Evolutionary conservation across 441 rosid genomes (phyloP), one percentile per base, ranked within the genome.

Genomic region (Gossypium schwendimanii): DNA sequence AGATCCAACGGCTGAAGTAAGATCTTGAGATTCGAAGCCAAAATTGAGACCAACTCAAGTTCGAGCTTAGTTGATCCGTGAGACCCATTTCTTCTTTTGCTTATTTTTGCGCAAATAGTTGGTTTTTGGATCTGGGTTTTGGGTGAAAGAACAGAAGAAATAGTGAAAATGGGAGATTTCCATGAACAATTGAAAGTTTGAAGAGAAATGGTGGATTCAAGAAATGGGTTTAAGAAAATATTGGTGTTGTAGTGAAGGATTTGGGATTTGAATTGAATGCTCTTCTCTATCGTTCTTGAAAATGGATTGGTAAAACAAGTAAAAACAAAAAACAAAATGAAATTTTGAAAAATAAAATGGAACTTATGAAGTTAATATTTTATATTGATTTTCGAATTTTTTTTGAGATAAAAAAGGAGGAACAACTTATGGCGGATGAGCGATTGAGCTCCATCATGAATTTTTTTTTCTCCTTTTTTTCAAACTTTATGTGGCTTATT

Each of bases 1-100:
- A 79, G 14, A 78, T 73, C 80, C 70, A 83, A 28, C 3, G 90
- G 92, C 36, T 73, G 86, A 20, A 87, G 82, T 50, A 81, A 76
- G n/a, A 77, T 72, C 73, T 75, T 78, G 78, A 78, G 71, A 69
- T 81, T 74, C 3, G 83, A 84, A 44, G 80, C 84, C 64, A 77
- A 14, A 59, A 78, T 14, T 60, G 80, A 71, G n/a, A 79, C 15
- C 47, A 81, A 41, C 63, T 84, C 71, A 61, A 86, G 81, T 39
- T 79, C 44, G 33, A 74, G n/a, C 69, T 54, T 75, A 6, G 20
- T 24, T 3, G 77, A 67, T 54, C 66, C 75, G 61, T 18, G 66
- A 67, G 66, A 81, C 68, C 84, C 83, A 60, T 74, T 65, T 82
- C 72, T 63, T 50, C 66, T 72, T 76, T 68, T 83, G 64, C 61